Percentiles rank a stretch among this genome's conserved stretches.
Evolutionary conservation across 2,329 filamentous ascomycete species (phyloP).

Genomic region (Aspergillus sergii): DNA sequence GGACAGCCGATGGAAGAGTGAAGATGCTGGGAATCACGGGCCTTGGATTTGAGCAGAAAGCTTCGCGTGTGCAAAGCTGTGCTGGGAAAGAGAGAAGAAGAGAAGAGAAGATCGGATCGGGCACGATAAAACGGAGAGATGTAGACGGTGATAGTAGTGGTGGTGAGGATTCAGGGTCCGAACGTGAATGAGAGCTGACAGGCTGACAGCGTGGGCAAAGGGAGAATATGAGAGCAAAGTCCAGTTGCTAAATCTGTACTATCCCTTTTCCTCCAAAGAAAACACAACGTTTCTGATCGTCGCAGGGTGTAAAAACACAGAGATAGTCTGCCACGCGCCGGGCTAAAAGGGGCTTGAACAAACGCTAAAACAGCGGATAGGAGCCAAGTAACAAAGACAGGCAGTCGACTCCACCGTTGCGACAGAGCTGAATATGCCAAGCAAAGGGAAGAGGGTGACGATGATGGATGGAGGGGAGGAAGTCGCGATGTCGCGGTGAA

Average conservation of each 20-base stretch:
- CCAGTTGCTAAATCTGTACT: slow-evolving; percentile 21
- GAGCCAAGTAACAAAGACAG: neutral
- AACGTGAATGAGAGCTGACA: slow-evolving; percentile 23
- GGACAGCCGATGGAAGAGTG: slow-evolving; percentile 32
- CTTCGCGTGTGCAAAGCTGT: slow-evolving; percentile 26
- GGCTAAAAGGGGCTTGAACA: slow-evolving; percentile 5
- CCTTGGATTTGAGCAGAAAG: slow-evolving; percentile 23
- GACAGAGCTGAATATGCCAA: slow-evolving; percentile 11
- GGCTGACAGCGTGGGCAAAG: slow-evolving; percentile 22
- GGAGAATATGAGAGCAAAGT: slow-evolving; percentile 23
- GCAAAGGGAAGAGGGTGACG: slow-evolving; percentile 9
- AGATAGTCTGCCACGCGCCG: slow-evolving; percentile 21
- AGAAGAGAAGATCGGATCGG: slow-evolving; percentile 26
- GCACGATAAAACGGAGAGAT: slow-evolving; percentile 24
- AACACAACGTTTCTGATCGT: slow-evolving; percentile 16
- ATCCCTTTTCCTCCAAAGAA: slow-evolving; percentile 20
- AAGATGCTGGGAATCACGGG: slow-evolving; percentile 32
- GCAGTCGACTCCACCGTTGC: neutral
- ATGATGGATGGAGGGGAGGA: slow-evolving; percentile 14
- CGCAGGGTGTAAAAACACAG: slow-evolving; percentile 9
- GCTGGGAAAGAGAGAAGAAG: slow-evolving; percentile 22
- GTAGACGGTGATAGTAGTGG: slow-evolving; percentile 26
- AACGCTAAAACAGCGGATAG: slow-evolving; percentile 7
- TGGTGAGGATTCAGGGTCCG: slow-evolving; percentile 24
- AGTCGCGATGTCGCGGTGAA: slow-evolving; percentile 23